Percentiles rank a stretch among this genome's conserved stretches.
These are phyloP conservation scores for Mycena belliarum DNA, from an alignment of 768 basidiomycete species.

Conservation along the genomic window DNA sequence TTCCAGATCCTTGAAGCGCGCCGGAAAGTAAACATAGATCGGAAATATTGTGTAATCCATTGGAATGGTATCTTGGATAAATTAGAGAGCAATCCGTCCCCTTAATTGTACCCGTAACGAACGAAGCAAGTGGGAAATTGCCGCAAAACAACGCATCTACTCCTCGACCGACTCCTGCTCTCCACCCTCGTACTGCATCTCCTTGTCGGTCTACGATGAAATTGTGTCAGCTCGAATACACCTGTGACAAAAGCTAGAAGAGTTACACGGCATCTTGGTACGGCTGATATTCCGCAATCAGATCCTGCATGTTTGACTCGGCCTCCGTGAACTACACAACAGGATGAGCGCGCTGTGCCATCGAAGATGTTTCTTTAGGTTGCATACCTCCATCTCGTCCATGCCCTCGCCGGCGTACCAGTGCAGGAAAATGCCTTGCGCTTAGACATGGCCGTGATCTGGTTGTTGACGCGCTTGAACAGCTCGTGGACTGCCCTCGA, in stretches of 20 bases:
- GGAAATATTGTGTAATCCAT: too few relatives aligned
- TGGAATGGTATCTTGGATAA: neutral
- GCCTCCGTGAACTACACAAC: slow-evolving; percentile 84
- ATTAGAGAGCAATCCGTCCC: neutral
- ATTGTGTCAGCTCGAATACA: slow-evolving; percentile 9
- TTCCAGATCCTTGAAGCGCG: too few relatives aligned
- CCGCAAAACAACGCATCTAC: neutral
- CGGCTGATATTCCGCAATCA: slow-evolving; percentile 97
- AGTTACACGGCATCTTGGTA: slow-evolving; percentile 92
- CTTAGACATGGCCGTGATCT: slow-evolving; percentile 99
- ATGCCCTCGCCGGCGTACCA: slow-evolving; percentile 99
- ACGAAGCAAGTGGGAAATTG: neutral
- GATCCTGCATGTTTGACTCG: slow-evolving; percentile 98
- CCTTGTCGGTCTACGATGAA: slow-evolving; percentile 80
- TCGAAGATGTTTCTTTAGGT: neutral
- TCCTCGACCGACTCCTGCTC: slow-evolving; percentile 62
- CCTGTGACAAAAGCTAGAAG: neutral
- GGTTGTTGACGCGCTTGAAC: slow-evolving; percentile 97
- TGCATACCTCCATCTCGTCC: slow-evolving; percentile 89
- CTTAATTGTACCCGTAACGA: neutral
- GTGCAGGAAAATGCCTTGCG: slow-evolving; percentile 97
- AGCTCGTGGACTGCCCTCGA: slow-evolving; percentile 97
- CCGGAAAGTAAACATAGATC: too few relatives aligned
- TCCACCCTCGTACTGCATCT: slow-evolving; percentile 74
- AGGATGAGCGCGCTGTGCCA: neutral